These are phyloP conservation scores for Cercospora sp. DNA, from an alignment of 2,329 filamentous ascomycete species.

Conservation along the genomic window DNA sequence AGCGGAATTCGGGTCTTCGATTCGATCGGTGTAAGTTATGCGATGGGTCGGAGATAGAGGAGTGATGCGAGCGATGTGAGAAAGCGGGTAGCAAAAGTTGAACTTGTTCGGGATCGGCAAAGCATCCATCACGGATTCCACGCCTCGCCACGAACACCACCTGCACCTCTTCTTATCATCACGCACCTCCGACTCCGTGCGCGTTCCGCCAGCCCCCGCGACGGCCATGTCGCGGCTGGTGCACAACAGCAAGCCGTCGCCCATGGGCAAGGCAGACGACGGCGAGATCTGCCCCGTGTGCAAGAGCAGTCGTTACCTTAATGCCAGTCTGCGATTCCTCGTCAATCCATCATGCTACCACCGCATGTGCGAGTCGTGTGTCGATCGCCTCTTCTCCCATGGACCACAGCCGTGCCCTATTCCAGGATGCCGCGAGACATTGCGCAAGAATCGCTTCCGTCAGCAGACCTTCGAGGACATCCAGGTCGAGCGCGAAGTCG, in stretches of 20 bases:
- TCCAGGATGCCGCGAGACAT: slow-evolving; percentile 80
- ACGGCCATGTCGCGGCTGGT: slow-evolving; percentile 39
- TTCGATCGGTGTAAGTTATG: not conserved
- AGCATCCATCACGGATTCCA: not conserved
- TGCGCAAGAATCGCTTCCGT: slow-evolving; percentile 82
- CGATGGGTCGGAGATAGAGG: not conserved
- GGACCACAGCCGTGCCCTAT: slow-evolving; percentile 92
- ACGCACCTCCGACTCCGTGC: not conserved
- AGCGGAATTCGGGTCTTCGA: not conserved
- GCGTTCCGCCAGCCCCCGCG: not conserved
- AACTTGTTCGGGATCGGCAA: not conserved
- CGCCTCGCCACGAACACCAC: not conserved
- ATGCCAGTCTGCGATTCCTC: slow-evolving; percentile 88
- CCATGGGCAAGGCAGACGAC: slow-evolving; percentile 21
- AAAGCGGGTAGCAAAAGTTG: not conserved
- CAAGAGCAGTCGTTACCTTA: slow-evolving; percentile 95
- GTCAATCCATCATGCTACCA: slow-evolving; percentile 99
- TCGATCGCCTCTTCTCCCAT: slow-evolving; percentile 88
- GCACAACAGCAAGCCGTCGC: slow-evolving; percentile 30
- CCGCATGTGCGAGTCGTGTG: slow-evolving; percentile 96
- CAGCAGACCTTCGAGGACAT: slow-evolving; percentile 89
- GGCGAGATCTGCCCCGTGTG: slow-evolving; percentile 86
- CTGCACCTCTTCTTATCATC: not conserved
- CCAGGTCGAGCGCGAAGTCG: slow-evolving; percentile 85
- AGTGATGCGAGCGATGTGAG: not conserved